Conservation (phyloP, 371 early-diverging fungal genomes). For the Mortierella sp. region DNA sequence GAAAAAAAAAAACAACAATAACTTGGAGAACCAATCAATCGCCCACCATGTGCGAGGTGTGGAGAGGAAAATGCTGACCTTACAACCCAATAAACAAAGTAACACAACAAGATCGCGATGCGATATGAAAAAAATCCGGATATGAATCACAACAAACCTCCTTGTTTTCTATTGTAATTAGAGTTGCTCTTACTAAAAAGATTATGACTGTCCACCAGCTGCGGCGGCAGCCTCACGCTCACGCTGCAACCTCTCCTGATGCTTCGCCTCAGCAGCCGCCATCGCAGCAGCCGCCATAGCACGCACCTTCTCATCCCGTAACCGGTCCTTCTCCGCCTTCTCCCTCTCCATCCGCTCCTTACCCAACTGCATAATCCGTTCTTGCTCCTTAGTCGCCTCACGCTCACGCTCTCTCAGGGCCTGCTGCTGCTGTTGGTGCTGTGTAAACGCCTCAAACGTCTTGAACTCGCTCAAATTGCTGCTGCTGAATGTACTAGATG, state of each 20-base stretch:
- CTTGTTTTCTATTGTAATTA: neutral
- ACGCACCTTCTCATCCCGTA: constrained; percentile 53
- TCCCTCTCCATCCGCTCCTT: constrained; percentile 54
- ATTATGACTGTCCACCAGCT: neutral
- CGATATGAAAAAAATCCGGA: neutral
- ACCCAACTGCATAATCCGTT: constrained; percentile 54
- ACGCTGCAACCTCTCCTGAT: constrained; percentile 48
- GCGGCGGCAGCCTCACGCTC: constrained; percentile 19
- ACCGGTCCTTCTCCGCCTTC: constrained; percentile 49
- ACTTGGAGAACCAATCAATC: neutral
- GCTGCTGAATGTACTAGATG: neutral
- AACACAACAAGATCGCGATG: neutral
- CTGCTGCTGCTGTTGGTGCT: constrained; percentile 40
- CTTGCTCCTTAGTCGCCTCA: constrained; percentile 35
- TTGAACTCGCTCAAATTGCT: constrained; percentile 32
- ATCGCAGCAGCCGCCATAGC: constrained; percentile 57
- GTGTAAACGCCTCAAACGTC: constrained; percentile 50
- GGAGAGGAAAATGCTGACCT: neutral
- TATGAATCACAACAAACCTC: neutral
- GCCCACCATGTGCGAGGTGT: neutral
- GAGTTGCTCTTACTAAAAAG: neutral
- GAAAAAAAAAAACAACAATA: neutral
- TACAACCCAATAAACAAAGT: neutral
- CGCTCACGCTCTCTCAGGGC: constrained; percentile 36
- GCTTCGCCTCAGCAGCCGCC: constrained; percentile 54